A percentile compares a stretch with the other conserved stretches of the same genome.
phyloP scores from a whole-genome alignment of 1,284 basidiomycete genomes.

The Naganishia liquefaciens region DNA sequence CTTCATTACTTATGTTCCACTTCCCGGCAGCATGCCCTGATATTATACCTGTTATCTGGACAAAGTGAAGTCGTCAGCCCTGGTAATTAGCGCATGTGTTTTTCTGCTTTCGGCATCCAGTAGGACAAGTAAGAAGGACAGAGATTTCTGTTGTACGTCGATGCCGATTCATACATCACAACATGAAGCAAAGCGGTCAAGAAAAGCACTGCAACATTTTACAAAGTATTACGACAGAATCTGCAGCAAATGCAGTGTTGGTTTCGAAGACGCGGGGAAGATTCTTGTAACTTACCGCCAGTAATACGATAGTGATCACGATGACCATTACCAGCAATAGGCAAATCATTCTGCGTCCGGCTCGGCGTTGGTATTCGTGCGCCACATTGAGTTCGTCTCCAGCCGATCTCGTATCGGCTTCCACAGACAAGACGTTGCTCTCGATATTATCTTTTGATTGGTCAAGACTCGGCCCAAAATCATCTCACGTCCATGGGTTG shows the following conservation, averaged over 20 bases:
- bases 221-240: background rate
- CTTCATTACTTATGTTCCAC: background rate
- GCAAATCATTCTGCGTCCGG: slow-evolving; percentile 84
- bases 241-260: background rate
- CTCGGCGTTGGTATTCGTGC: slow-evolving; percentile 91
- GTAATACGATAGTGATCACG: slow-evolving; percentile 83
- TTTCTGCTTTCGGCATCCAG: no score
- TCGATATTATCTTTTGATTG: slow-evolving; percentile 83
- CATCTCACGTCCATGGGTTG: slow-evolving; percentile 29
- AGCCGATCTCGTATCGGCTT: slow-evolving; percentile 78
- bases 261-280: background rate
- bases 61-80: background rate
- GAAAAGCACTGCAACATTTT: background rate
- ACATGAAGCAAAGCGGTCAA: no score
- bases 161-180: background rate
- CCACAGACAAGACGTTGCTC: slow-evolving; percentile 85
- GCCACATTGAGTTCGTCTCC: slow-evolving; percentile 86
- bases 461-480: background rate
- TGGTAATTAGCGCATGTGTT: background rate
- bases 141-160: background rate
- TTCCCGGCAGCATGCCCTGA: slow-evolving; percentile 6
- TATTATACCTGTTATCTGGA: slow-evolving; percentile 3
- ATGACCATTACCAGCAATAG: slow-evolving; percentile 83
- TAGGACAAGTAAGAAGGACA: no score
- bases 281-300: slow-evolving; percentile 70